Base-by-base conservation (phyloP, 1,139 yeast genomes). In the Debaryomycetaceae sp. region DNA sequence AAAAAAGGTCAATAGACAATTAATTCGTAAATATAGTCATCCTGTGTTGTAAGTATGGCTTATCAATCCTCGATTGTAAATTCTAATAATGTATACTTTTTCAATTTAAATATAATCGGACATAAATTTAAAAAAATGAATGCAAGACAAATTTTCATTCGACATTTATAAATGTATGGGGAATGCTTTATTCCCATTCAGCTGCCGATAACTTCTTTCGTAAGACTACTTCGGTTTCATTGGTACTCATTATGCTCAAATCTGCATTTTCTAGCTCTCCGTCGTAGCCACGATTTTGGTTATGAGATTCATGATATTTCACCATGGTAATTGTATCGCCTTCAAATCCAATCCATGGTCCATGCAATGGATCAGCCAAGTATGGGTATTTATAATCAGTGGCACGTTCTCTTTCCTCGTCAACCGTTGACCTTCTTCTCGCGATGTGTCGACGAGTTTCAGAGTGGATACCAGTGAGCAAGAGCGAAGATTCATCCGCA, bases 311-410 rank as follows among this genome's bases (percentile, higher is more conserved):
- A 24, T 57, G 56, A 47, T 58, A 63, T 38, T 69, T 68, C 9
- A 74, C 59, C 64, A 72, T 63, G 34, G 77, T 72, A 5, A 78
- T 68, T 44, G 64, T 66, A 49, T 80, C 80, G 0, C 83, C 83
- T 24, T 73, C 75, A 51, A 80, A 80, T 8, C 83, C 84, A 13
- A 78, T 64, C 77, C 83, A 75, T 6, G 84, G 81, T 0, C 84
- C 84, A 50, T 78, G 69, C 44, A 78, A 58, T 6, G 76, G 73
- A 47, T 77, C 79, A 3, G 60, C 58, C 39, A 80, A 57, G 44
- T 64, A 64, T 0, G 85, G 85, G 52, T 78, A 74, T 0, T 76
- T 70, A 52, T 79, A 80, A 48, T 72, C 78, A 17, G 76, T 70
- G 43, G 60, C 69, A 48, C 69, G 69, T 52, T 79, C 84, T 49